phyloP scores from a whole-genome alignment of 768 basidiomycete genomes.

The Termitomyces sp. region DNA sequence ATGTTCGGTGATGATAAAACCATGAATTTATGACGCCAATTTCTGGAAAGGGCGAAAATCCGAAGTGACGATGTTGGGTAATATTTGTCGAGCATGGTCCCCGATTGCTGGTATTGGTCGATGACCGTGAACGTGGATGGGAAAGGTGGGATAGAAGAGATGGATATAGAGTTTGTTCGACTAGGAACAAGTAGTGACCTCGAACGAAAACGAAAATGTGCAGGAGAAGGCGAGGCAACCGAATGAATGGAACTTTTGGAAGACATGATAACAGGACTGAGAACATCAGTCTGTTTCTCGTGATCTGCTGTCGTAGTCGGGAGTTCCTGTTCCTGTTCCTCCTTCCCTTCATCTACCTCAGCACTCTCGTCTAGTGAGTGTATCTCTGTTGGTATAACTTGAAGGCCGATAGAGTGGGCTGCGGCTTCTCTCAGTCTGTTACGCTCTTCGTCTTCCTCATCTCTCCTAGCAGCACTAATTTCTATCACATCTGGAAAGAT shows the following conservation, averaged over 20 bases:
- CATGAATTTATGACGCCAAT: conserved; percentile 65
- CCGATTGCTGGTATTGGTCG: conserved; percentile 43
- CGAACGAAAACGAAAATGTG: conserved; percentile 26
- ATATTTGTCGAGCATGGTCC: conserved; percentile 59
- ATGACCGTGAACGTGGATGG: conserved; percentile 54
- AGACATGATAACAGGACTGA: conserved; percentile 13
- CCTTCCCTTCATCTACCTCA: conserved; percentile 32
- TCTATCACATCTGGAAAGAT: conserved; percentile 70
- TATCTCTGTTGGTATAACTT: conserved; percentile 39
- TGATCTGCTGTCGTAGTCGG: background rate
- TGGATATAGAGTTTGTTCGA: conserved; percentile 30
- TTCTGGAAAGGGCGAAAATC: conserved; percentile 65
- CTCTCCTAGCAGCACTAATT: conserved; percentile 48
- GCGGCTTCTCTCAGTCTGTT: conserved; percentile 71
- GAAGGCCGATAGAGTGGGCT: conserved; percentile 70
- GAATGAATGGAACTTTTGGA: conserved; percentile 29
- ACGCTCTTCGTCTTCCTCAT: conserved; percentile 68
- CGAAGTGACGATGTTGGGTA: conserved; percentile 64
- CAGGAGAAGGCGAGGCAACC: conserved; percentile 19
- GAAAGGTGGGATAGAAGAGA: conserved; percentile 47
- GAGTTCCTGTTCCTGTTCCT: conserved; percentile 12
- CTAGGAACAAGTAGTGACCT: conserved; percentile 31
- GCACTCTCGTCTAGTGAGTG: conserved; percentile 27
- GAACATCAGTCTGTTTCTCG: conserved; percentile 6
- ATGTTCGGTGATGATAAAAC: conserved; percentile 47